Evolutionary conservation across 805 yeast species (phyloP), one percentile per base, ranked within the genome.

Genomic region (Nakazawaea ernobii): DNA sequence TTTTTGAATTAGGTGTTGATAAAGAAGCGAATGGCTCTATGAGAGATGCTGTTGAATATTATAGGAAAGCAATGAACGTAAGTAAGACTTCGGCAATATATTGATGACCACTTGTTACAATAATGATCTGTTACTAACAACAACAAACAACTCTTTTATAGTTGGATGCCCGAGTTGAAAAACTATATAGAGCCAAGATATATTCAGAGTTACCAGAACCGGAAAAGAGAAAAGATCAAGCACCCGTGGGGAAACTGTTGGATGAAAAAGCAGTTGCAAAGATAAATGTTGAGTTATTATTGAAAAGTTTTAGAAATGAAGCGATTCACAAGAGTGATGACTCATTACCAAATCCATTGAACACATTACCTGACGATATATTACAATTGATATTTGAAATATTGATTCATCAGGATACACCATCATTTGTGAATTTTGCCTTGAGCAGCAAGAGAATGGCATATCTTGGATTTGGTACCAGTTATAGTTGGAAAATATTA

Each of bases 1-100:
- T 77, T 20, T 89, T 86, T 68, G 89, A 84, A 55, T 62, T 71
- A 43, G 97, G 89, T 2, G 77, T 82, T 0, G 78, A 74, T 42
- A 82, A 82, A 57, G 97, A 90, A 63, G 68, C 75, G 32, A 75
- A 71, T 43, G 96, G 96, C 0, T 69, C 79, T 51, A 73, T 89
- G 79, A 74, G 86, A n/a, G 96, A 89, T 57, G 96, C 96, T 1
- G 80, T 87, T 27, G 76, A 70, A 42, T 74, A 67, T 53, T 90
- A 90, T 63, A 69, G 95, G 52, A 71, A 74, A 52, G 96, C 97
- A 2, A 75, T 82, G 60, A 80, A 75, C 55, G 62, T 80, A 47
- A 66, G 74, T 48, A 17, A 17, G 10, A 10, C 4, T n/a, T 6
- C 2, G 33, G 6, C 6, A n/a, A 30, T 30, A 20, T 5, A 20